Base-by-base conservation (phyloP, 331 rosid species). In the Dryas integrifolia region DNA sequence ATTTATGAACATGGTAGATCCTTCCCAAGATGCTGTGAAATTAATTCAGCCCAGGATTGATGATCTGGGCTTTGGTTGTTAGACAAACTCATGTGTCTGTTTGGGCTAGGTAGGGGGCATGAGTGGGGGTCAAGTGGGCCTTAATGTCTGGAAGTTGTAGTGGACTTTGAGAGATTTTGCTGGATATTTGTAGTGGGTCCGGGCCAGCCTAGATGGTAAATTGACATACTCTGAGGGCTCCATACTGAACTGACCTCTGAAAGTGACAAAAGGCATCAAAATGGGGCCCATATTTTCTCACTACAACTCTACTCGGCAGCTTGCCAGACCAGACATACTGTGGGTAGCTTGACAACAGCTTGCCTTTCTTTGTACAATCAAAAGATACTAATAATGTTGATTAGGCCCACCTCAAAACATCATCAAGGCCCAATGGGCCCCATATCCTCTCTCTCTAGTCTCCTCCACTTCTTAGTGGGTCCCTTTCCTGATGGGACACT, bases 281-380 rank as follows among this genome's bases (percentile, higher is more conserved):
- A 13, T 72, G 64, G 76, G 77, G 73, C 72, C 82, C 82, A 3
- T 47, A 5, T 77, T 65, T 69, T 79, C 72, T 43, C 47, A 5
- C 9, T 4, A 18, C 49, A 53, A 11, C 51, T 67, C 72, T 0
- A 12, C 41, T 41, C 14, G 64, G 21, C 76, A 58, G 76, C 73
- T 82, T 59, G 70, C 53, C 77, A 60, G 65, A 59, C 63, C 82
- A 53, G 84, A 86, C 88, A 81, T 51, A 58, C 50, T 57, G 77
- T 53, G 64, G 83, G 78, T 88, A 79, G 87, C 76, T 84, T 79
- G 71, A 62, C 56, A 79, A 58, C 82, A 79, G 49, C 69, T 11
- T 74, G 79, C 70, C 77, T 75, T 74, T 72, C 79, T 65, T 60
- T 79, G 79, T 51, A 58, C 83, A 64, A n/a, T 58, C 72, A 58